These are phyloP conservation scores for Scedosporium minutisporum DNA, from an alignment of 2,329 filamentous ascomycete species.

Conservation along the genomic window DNA sequence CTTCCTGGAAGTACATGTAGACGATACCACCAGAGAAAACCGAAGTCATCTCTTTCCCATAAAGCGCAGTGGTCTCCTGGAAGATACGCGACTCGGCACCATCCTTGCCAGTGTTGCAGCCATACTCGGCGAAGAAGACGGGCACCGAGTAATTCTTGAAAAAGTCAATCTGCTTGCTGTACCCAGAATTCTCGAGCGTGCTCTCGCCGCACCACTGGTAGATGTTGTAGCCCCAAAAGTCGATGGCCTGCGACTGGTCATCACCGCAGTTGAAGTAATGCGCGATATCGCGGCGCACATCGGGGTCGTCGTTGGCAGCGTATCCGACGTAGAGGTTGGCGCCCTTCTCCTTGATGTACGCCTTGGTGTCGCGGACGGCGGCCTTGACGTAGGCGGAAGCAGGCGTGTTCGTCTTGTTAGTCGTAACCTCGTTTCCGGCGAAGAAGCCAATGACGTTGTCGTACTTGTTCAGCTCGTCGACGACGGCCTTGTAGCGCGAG, in stretches of 20 bases:
- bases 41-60: conserved; percentile 66
- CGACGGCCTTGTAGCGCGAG: conserved; percentile 70
- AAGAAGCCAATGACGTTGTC: conserved; percentile 95
- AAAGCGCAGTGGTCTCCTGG: conserved; percentile 76
- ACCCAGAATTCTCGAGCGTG: conserved; percentile 66
- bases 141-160: conserved; percentile 86
- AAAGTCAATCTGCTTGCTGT: conserved; percentile 72
- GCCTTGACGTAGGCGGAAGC: conserved; percentile 96
- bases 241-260: conserved; percentile 55
- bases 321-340: conserved; percentile 91
- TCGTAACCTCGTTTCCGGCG: conserved; percentile 94
- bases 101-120: conserved; percentile 61
- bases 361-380: conserved; percentile 90
- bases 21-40: conserved; percentile 96
- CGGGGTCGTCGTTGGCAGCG: conserved; percentile 84
- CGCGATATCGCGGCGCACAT: conserved; percentile 72
- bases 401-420: conserved; percentile 76
- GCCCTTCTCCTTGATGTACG: conserved; percentile 73
- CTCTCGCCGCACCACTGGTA: conserved; percentile 97
- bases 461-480: conserved; percentile 75
- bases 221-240: conserved; percentile 99
- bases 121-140: conserved; percentile 97
- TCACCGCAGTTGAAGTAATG: conserved; percentile 89
- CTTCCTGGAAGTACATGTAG: conserved; percentile 96
- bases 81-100: conserved; percentile 63